A percentile compares a stretch with the other conserved stretches of the same genome.
Evolutionary conservation across 805 yeast species (phyloP).

Genomic region (Candida sithepensis): DNA sequence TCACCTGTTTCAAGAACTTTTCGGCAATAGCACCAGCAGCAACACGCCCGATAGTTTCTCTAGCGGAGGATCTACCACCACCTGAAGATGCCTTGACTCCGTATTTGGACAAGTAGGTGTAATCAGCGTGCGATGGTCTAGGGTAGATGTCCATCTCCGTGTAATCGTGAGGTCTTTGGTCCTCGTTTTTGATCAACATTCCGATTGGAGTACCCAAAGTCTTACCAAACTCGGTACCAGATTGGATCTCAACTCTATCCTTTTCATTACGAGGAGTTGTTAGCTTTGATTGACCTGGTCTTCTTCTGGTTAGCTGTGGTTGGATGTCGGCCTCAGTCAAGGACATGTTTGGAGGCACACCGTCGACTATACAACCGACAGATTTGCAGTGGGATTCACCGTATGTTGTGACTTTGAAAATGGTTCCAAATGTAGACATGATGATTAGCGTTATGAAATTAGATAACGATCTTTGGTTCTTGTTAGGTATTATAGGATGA

Average conservation of each 20-base stretch:
- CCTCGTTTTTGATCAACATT: conserved; percentile 89
- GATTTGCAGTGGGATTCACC: conserved; percentile 98
- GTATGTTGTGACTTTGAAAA: conserved; percentile 81
- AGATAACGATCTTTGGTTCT: too few species aligned
- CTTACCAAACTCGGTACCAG: conserved; percentile 88
- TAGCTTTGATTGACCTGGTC: conserved; percentile 93
- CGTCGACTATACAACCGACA: conserved; percentile 98
- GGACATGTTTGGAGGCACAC: conserved; percentile 93
- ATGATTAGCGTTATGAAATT: too few species aligned
- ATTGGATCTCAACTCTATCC: conserved; percentile 87
- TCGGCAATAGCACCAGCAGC: conserved; percentile 99
- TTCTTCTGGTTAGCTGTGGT: conserved; percentile 92
- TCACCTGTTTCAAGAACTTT: conserved; percentile 72
- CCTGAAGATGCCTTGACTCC: conserved; percentile 93
- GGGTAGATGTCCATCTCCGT: conserved; percentile 93
- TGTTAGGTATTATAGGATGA: too few species aligned
- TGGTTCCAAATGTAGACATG: conserved; percentile 74
- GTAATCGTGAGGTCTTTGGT: conserved; percentile 96
- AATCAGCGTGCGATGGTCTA: conserved; percentile 97
- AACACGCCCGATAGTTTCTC: conserved; percentile 98
- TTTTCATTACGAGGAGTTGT: conserved; percentile 96
- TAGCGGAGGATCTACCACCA: conserved; percentile 95
- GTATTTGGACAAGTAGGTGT: conserved; percentile 85
- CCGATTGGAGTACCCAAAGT: conserved; percentile 95
- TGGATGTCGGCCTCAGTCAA: conserved; percentile 86